Percentiles rank a stretch among this genome's conserved stretches.
Evolutionary conservation across 768 basidiomycete species (phyloP).

Genomic region (Amanita molliuscula): DNA sequence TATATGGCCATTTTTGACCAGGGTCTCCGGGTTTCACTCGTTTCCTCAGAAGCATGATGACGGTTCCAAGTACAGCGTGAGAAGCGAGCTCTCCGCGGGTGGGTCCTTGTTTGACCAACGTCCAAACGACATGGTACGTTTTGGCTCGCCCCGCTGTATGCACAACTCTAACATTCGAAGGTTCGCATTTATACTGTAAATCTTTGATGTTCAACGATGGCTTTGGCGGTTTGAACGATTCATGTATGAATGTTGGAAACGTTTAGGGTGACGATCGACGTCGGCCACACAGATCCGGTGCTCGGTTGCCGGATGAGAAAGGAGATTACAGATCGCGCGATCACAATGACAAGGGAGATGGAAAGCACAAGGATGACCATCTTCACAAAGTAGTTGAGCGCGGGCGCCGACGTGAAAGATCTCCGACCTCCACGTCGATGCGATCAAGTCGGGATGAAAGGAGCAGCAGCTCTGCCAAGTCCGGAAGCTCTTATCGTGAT

Average conservation of each 20-base stretch:
- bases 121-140: constrained; percentile 6
- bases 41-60: not conserved
- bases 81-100: not conserved
- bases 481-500: not conserved
- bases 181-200: constrained; percentile 1
- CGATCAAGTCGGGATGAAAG: not conserved
- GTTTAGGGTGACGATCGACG: not conserved
- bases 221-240: not conserved
- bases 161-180: constrained; percentile 9
- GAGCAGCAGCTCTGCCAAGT: not conserved
- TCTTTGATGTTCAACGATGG: not conserved
- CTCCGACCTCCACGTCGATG: not conserved
- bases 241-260: not conserved
- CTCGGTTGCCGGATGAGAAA: not conserved
- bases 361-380: not conserved
- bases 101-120: not conserved
- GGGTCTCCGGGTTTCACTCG: not conserved
- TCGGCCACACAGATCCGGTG: not conserved
- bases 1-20: not conserved
- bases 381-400: not conserved
- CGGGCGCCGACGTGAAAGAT: constrained; percentile 1
- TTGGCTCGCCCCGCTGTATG: not conserved
- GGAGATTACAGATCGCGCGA: not conserved
- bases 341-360: not conserved
- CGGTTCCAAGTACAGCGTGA: not conserved